Evolutionary conservation across 306 rosid species (phyloP), one percentile per base, ranked within the genome.

Genomic region (Castanopsis chinensis): DNA sequence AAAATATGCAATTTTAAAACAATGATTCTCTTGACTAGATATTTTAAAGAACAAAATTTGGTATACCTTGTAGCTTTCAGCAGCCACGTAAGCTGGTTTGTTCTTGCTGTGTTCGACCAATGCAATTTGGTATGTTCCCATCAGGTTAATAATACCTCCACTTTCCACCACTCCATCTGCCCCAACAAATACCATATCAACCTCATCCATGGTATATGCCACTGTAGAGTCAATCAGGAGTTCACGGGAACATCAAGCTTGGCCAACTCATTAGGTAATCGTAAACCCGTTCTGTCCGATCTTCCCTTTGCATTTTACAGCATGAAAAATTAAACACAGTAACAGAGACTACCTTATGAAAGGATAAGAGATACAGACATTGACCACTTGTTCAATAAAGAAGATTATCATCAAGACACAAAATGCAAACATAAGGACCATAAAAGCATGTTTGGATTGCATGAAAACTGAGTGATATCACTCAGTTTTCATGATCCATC

Each of bases 101-200:
- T 84, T 85, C 98, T 92, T 90, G 86, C 98, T 76, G 84, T 92
- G 93, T 3, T 96, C 98, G 45, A 95, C 96, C 79, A 92, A 71
- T 6, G 98, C 96, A 80, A 91, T 92, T 89, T 95, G 99, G 85
- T 90, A 95, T 9, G 99, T 90, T 35, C 99, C 99, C 97, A 92
- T 91, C 99, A 92, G 91, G 89, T 92, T 95, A 41, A 95, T 92
- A 71, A 95, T 92, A 56, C 99, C 99, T 33, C 99, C 98, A 79
- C 97, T 95, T 82, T 92, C 99, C 77, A 95, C 99, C 53, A 92
- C 99, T 76, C 92, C 99, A 72, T 92, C 99, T 1, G 99, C 99
- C 82, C 99, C 99, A 17, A 92, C 95, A 28, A 95, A 84, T 19
- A 95, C 92, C 99, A 95, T 95, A 89, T 95, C 97, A 65, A 92